Base-by-base conservation (phyloP, 2,329 filamentous ascomycete species). In the Tolypocladium ovalisporum region DNA sequence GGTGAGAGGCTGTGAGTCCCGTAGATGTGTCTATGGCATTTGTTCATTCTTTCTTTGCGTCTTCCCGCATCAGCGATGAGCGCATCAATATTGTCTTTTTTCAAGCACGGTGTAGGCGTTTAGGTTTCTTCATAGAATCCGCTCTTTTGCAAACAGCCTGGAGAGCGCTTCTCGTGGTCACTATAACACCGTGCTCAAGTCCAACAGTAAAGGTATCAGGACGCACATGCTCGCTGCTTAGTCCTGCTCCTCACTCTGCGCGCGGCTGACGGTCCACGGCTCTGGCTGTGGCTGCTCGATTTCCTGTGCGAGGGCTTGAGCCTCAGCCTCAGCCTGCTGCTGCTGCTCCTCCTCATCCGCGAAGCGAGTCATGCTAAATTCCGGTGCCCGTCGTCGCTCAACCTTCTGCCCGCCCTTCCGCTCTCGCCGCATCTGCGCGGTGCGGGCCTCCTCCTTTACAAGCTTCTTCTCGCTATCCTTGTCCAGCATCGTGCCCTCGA, bases 401-500 rank as follows among this genome's bases (percentile, higher is more conserved):
- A 56, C 37, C 9, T 57, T 63, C 51, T 66, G 60, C 7, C 66
- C 61, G 19, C 69, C 67, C 57, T 70, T 74, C 62, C 71, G 69
- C 59, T 64, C 73, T 60, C 67, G 70, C 54, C 71, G 67, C 62
- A 68, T 59, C 59, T 64, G 64, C 3, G 70, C 68, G 27, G 71
- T 68, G 59, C 81, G 76, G 10, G 78, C 76, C 52, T 82, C 74
- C 35, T 70, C 67, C 42, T 66, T 63, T 22, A 75, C 67, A 0
- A 88, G 73, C 32, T 75, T 73, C 62, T 73, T 76, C 72, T 95
- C 90, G 29, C 85, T 86, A 24, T 83, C 81, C 49, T 81, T 81
- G 52, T 80, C 78, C 54, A 96, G 74, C 81, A 96, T 86, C n/a
- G 89, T 95, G 32, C 92, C 93, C 69, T 94, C 88, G 60, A 97